phyloP scores from a whole-genome alignment of 768 basidiomycete genomes.

The Dacryopinax spathularia region DNA sequence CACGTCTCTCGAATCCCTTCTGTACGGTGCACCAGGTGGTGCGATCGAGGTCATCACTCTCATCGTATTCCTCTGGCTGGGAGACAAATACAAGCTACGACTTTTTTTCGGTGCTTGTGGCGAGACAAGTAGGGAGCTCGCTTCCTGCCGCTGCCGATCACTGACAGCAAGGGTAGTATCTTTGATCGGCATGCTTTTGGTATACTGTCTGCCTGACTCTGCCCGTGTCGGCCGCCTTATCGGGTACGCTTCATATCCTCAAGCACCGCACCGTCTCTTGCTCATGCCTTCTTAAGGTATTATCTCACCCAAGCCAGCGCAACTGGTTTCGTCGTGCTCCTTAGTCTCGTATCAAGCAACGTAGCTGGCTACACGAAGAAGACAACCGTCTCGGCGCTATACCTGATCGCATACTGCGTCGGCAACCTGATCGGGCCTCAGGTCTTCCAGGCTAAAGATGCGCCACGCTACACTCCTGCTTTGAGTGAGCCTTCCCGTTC shows the following conservation, averaged over 20 bases:
- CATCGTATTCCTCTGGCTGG: not conserved
- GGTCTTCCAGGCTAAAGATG: constrained; percentile 34
- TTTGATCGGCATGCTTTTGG: constrained; percentile 16
- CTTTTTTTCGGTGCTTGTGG: not conserved
- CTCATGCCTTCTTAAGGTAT: constrained; percentile 18
- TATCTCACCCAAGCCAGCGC: not conserved
- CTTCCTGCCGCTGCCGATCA: not conserved
- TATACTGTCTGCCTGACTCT: constrained; percentile 34
- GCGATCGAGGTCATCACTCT: not conserved
- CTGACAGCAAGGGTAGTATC: not conserved
- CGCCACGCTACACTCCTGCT: constrained; percentile 36
- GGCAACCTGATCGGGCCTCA: constrained; percentile 38
- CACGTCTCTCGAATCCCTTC: not conserved
- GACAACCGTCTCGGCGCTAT: constrained; percentile 34
- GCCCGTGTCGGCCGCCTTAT: constrained; percentile 36
- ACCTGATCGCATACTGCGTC: constrained; percentile 39
- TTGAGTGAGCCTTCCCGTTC: constrained; percentile 16
- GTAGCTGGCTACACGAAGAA: constrained; percentile 38
- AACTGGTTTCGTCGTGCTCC: constrained; percentile 25
- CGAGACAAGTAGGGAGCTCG: not conserved
- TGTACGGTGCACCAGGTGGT: not conserved
- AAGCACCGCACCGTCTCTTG: too few relatives aligned
- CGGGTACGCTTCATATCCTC: too few relatives aligned
- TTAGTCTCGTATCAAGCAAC: constrained; percentile 36
- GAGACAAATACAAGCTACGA: not conserved